Evolutionary conservation across 805 yeast genomes (phyloP).

Genomic region (Priceomyces castillae): DNA sequence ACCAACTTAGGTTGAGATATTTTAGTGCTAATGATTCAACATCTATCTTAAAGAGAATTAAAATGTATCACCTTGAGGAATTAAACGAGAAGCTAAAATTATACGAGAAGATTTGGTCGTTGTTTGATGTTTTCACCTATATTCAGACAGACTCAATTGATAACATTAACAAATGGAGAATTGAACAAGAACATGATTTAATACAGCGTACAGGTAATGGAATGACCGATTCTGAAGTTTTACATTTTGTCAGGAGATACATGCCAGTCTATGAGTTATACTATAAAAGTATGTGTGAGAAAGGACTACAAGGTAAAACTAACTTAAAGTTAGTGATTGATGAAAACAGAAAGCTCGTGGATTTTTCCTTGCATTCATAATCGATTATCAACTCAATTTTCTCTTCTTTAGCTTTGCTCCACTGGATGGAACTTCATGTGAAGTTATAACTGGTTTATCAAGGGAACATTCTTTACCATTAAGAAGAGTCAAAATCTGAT

Average conservation of each 20-base stretch:
- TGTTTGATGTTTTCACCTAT: conserved; percentile 59
- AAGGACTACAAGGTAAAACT: conserved; percentile 22
- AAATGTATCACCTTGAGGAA: conserved; percentile 25
- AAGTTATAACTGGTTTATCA: background rate
- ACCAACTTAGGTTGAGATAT: conserved; percentile 19
- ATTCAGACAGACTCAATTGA: conserved; percentile 57
- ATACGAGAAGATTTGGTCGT: conserved; percentile 58
- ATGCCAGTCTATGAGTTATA: conserved; percentile 83
- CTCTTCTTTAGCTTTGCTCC: background rate
- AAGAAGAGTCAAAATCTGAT: background rate
- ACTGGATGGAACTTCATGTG: background rate
- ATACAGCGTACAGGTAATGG: conserved; percentile 57
- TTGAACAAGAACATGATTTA: conserved; percentile 68
- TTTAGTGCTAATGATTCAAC: conserved; percentile 15
- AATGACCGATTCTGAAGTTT: conserved; percentile 75
- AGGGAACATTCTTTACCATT: background rate
- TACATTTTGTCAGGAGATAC: conserved; percentile 70
- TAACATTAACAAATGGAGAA: conserved; percentile 76
- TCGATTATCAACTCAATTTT: background rate
- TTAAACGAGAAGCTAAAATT: conserved; percentile 52
- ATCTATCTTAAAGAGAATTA: conserved; percentile 19
- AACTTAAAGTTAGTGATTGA: conserved; percentile 29
- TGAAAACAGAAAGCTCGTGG: conserved; percentile 15
- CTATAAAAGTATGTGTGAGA: conserved; percentile 43
- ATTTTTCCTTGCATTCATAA: background rate